Evolutionary conservation across 257 asterid genomes (phyloP).

Genomic region (Phtheirospermum japonicum): DNA sequence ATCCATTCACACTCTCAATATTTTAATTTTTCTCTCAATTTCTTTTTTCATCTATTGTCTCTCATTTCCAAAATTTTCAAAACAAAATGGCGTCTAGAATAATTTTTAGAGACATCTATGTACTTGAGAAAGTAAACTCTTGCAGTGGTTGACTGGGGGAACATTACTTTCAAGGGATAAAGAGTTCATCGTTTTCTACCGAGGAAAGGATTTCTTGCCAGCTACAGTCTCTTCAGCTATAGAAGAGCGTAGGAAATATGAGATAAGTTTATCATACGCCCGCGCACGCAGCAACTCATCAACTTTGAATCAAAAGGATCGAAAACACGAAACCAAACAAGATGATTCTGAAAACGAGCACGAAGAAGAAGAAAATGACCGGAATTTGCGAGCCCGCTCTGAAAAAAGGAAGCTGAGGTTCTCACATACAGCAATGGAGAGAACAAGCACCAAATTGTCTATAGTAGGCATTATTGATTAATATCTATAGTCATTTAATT

Average conservation of each 20-base stretch:
- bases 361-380: constrained; percentile 28
- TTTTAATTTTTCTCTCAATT: too few species aligned
- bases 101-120: constrained; percentile 26
- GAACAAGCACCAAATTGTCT: constrained; percentile 56
- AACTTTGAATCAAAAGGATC: constrained; percentile 29
- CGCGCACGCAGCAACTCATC: constrained; percentile 28
- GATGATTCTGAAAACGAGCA: constrained; percentile 37
- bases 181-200: constrained; percentile 83
- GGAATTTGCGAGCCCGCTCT: constrained; percentile 27
- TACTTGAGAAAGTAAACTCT: constrained; percentile 34
- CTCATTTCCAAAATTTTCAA: too few species aligned
- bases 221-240: constrained; percentile 86
- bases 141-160: constrained; percentile 96
- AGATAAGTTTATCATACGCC: constrained; percentile 32
- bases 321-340: constrained; percentile 24
- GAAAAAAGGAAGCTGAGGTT: constrained; percentile 41
- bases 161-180: constrained; percentile 86
- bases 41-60: too few species aligned
- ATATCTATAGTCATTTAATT: constrained; percentile 21
- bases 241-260: constrained; percentile 66
- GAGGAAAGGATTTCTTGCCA: constrained; percentile 98
- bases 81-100: background rate
- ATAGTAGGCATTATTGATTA: constrained; percentile 47
- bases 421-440: constrained; percentile 46
- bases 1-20: too few species aligned